These are phyloP conservation scores for Purpureocillium lavendulum DNA, from an alignment of 2,329 filamentous ascomycete genomes.

Conservation along the genomic window DNA sequence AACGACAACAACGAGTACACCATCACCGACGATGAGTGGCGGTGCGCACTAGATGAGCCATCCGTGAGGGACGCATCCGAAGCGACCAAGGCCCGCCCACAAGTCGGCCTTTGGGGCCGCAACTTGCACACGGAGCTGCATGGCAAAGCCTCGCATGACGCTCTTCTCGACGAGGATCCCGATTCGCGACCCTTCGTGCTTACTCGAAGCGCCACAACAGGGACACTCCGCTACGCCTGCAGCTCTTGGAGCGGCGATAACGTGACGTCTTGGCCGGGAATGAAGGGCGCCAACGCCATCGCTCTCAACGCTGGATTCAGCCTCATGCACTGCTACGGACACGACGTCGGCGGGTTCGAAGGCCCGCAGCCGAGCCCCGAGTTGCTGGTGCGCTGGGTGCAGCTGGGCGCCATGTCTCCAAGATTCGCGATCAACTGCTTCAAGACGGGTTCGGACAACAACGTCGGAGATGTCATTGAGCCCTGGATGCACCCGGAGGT, in stretches of 20 bases:
- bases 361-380: slow-evolving; percentile 64
- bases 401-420: slow-evolving; percentile 60
- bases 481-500: slow-evolving; percentile 70
- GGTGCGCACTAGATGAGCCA: slow-evolving; percentile 42
- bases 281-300: slow-evolving; percentile 63
- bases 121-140: slow-evolving; percentile 63
- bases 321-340: slow-evolving; percentile 61
- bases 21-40: slow-evolving; percentile 57
- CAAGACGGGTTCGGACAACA: slow-evolving; percentile 61
- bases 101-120: slow-evolving; percentile 62
- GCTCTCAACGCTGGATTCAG: slow-evolving; percentile 61
- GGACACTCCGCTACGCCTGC: slow-evolving; percentile 61
- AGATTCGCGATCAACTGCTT: slow-evolving; percentile 73
- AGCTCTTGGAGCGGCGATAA: slow-evolving; percentile 71
- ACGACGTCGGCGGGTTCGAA: slow-evolving; percentile 71
- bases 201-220: slow-evolving; percentile 61
- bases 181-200: slow-evolving; percentile 57
- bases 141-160: slow-evolving; percentile 63
- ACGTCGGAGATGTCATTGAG: slow-evolving; percentile 64
- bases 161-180: slow-evolving; percentile 49
- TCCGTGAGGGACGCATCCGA: slow-evolving; percentile 18
- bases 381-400: slow-evolving; percentile 64
- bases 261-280: slow-evolving; percentile 63
- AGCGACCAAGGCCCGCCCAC: slow-evolving; percentile 29
- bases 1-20: slow-evolving; percentile 75